These are phyloP conservation scores for Nitzschia sp. DNA, from an alignment of 108 stramenopile species.

Conservation along the genomic window DNA sequence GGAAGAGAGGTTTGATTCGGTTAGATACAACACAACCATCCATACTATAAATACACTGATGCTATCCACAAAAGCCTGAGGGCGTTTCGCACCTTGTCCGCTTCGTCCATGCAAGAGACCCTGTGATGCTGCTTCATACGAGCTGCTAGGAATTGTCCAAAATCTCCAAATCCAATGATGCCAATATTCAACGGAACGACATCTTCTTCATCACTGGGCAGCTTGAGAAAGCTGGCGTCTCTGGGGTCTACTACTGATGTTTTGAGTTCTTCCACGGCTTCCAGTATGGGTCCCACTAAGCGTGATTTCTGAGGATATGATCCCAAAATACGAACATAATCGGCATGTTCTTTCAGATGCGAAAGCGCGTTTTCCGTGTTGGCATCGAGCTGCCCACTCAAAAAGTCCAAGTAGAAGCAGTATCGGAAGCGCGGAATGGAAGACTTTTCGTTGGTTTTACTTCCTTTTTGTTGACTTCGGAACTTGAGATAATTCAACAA, in stretches of 20 bases:
- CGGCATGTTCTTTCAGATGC: slow-evolving; percentile 85
- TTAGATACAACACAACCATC: too few species aligned
- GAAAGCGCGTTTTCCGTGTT: slow-evolving; percentile 80
- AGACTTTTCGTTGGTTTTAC: slow-evolving; percentile 28
- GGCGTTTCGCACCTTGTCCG: slow-evolving; percentile 41
- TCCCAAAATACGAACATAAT: slow-evolving; percentile 84
- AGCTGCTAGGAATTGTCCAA: slow-evolving; percentile 90
- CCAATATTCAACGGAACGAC: slow-evolving; percentile 84
- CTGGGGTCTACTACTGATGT: slow-evolving; percentile 39
- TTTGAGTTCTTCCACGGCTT: slow-evolving; percentile 74
- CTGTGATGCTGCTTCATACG: slow-evolving; percentile 58
- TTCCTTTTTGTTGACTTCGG: slow-evolving; percentile 55
- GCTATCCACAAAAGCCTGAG: background rate
- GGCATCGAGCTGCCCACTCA: slow-evolving; percentile 67
- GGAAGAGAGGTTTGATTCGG: too few species aligned
- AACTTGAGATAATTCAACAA: slow-evolving; percentile 85
- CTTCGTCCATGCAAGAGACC: slow-evolving; percentile 73
- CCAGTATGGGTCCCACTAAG: slow-evolving; percentile 78
- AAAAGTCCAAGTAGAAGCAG: slow-evolving; percentile 90
- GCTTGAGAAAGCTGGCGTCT: slow-evolving; percentile 23
- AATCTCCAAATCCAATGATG: slow-evolving; percentile 91
- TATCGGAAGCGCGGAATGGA: slow-evolving; percentile 86
- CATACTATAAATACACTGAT: too few species aligned
- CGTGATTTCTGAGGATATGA: slow-evolving; percentile 84
- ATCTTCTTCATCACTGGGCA: slow-evolving; percentile 62